phyloP scores from a whole-genome alignment of 139 green algal species.

The Klebsormidium nitens region DNA sequence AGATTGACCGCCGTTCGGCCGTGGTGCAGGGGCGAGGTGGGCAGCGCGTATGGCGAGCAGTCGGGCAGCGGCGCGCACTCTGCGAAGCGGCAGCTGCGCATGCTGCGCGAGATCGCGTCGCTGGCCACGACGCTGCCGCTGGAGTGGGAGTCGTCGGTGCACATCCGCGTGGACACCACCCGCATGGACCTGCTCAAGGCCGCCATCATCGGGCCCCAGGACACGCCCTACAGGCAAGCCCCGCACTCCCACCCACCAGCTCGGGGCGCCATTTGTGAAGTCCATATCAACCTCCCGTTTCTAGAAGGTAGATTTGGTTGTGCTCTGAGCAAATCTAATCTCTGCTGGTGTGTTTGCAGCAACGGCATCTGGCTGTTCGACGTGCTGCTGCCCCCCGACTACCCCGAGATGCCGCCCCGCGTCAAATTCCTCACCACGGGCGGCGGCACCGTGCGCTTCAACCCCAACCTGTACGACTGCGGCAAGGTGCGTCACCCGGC shows the following conservation, averaged over 20 bases:
- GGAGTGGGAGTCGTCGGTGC: slow-evolving; percentile 33
- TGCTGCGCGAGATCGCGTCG: slow-evolving; percentile 10
- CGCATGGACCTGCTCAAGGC: slow-evolving; percentile 12
- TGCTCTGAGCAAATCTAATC: too few relatives aligned
- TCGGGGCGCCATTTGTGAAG: too few relatives aligned
- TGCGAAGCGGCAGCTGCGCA: too few relatives aligned
- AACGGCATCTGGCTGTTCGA: slow-evolving; percentile 76
- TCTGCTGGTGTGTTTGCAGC: too few relatives aligned
- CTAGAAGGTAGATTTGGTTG: too few relatives aligned
- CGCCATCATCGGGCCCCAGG: slow-evolving; percentile 49
- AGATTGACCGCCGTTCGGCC: too few relatives aligned
- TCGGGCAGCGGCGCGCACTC: too few relatives aligned
- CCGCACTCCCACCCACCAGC: too few relatives aligned
- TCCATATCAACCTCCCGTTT: too few relatives aligned
- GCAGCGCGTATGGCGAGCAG: too few relatives aligned
- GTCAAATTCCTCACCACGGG: slow-evolving; percentile 58
- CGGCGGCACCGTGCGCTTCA: slow-evolving; percentile 52
- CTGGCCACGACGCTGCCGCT: slow-evolving; percentile 48
- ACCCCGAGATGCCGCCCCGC: slow-evolving; percentile 44
- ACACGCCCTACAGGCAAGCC: slow-evolving; percentile 85
- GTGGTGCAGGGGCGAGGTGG: too few relatives aligned
- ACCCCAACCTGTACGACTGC: slow-evolving; percentile 66
- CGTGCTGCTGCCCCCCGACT: slow-evolving; percentile 66
- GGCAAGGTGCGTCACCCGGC: too few relatives aligned
- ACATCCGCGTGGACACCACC: slow-evolving; percentile 2